Conservation (phyloP, 78 protist species). For the Emiliania huxleyi region DNA sequence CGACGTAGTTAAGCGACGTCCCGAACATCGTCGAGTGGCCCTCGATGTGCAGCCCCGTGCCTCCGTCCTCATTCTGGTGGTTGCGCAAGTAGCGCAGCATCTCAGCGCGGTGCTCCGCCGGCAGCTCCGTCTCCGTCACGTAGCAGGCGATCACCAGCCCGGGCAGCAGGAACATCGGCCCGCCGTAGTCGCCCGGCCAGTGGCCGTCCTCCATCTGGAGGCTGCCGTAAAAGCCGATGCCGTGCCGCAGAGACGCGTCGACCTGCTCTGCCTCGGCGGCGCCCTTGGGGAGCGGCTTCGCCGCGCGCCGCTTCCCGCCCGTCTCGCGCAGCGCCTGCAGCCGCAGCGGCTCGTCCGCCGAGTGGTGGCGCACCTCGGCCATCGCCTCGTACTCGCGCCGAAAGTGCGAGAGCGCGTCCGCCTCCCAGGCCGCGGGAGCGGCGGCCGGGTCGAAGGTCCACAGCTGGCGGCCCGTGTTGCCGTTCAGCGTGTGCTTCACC, state of each 20-base stretch:
- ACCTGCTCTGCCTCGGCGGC: not conserved
- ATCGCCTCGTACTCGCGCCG: not conserved
- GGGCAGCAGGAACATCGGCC: conserved; percentile 89
- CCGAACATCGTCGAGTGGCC: conserved; percentile 84
- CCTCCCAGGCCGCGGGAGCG: not conserved
- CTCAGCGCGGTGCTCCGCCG: not conserved
- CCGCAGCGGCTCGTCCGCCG: not conserved
- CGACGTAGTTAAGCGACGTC: conserved; percentile 76
- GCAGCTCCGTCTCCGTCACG: not conserved
- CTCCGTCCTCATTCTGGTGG: conserved; percentile 17
- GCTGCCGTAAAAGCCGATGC: not conserved
- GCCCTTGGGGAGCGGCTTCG: not conserved
- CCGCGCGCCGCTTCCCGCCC: not conserved
- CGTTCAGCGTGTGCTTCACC: not conserved
- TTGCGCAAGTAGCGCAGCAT: conserved; percentile 5
- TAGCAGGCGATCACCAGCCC: conserved; percentile 56
- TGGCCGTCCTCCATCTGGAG: conserved; percentile 83
- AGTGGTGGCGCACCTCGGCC: not conserved
- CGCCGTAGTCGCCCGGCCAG: conserved; percentile 93
- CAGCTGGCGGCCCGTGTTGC: not conserved
- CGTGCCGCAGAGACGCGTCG: not conserved
- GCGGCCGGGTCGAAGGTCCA: not conserved
- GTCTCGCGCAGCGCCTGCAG: not conserved
- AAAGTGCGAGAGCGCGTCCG: not conserved
- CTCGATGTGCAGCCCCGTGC: conserved; percentile 76